These are phyloP conservation scores for Tripterygium wilfordii DNA, from an alignment of 177 flowering plant species.

Conservation along the genomic window DNA sequence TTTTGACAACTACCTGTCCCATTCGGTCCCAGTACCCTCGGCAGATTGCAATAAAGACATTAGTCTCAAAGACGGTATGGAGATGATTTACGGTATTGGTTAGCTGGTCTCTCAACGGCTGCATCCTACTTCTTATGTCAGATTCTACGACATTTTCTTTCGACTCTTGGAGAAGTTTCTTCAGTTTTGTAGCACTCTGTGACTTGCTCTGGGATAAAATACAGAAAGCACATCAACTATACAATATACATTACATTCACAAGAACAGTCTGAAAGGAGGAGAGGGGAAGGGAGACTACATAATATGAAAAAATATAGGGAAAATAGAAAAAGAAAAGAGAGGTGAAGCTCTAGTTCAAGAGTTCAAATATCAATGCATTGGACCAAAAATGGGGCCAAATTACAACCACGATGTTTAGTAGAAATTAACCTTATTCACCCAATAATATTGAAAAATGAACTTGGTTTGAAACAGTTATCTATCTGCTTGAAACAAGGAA, in stretches of 20 bases:
- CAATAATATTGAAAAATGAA: too few species aligned
- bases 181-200: slow-evolving; percentile 70
- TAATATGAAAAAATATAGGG: too few species aligned
- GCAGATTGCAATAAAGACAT: slow-evolving; percentile 70
- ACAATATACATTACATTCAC: not conserved
- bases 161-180: slow-evolving; percentile 81
- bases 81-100: slow-evolving; percentile 62
- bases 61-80: slow-evolving; percentile 61
- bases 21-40: slow-evolving; percentile 92
- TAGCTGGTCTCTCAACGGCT: slow-evolving; percentile 71
- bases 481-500: too few species aligned
- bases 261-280: not conserved
- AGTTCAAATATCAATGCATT: too few species aligned
- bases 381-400: too few species aligned
- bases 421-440: too few species aligned
- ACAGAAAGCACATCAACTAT: slow-evolving; percentile 1
- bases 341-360: too few species aligned
- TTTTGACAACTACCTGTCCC: slow-evolving; percentile 60
- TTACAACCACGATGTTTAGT: too few species aligned
- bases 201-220: slow-evolving; percentile 50
- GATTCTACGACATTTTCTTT: slow-evolving; percentile 72
- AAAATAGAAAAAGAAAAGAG: too few species aligned
- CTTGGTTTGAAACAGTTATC: too few species aligned
- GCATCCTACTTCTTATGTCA: slow-evolving; percentile 74
- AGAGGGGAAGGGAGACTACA: too few species aligned